Percentiles rank a stretch among this genome's conserved stretches.
Conservation (phyloP, 2,329 filamentous ascomycete genomes). For the Erysiphe neolycopersici region DNA sequence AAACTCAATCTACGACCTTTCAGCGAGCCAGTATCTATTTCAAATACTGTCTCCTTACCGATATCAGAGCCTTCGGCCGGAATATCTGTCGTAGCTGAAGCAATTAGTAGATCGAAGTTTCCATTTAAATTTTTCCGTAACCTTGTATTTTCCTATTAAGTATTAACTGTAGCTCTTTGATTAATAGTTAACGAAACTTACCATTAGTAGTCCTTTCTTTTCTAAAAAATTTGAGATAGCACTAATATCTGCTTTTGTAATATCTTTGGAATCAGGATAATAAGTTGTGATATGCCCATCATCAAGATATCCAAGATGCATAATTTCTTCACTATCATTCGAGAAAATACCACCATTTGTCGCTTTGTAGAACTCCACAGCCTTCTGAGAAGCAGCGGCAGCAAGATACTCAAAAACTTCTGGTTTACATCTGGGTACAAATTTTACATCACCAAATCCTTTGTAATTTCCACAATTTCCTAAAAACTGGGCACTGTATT, state of each 20-base stretch:
- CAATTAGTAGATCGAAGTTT: slow-evolving; percentile 47
- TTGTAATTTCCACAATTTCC: slow-evolving; percentile 66
- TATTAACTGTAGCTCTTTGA: slow-evolving; percentile 1
- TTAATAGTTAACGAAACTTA: slow-evolving; percentile 2
- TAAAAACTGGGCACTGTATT: slow-evolving; percentile 55
- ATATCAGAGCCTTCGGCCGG: slow-evolving; percentile 39
- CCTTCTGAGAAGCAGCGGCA: slow-evolving; percentile 24
- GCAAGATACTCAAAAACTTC: slow-evolving; percentile 38
- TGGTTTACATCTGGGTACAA: slow-evolving; percentile 44
- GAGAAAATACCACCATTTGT: slow-evolving; percentile 50
- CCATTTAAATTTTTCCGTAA: slow-evolving; percentile 37
- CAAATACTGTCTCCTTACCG: slow-evolving; percentile 34
- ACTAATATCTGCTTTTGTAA: slow-evolving; percentile 50
- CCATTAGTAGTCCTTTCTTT: slow-evolving; percentile 37
- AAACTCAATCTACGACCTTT: slow-evolving; percentile 43
- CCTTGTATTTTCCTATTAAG: slow-evolving; percentile 42
- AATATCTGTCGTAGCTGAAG: slow-evolving; percentile 34
- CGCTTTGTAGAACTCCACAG: slow-evolving; percentile 35
- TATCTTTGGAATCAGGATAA: slow-evolving; percentile 48
- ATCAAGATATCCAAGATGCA: slow-evolving; percentile 53
- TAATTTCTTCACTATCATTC: slow-evolving; percentile 30
- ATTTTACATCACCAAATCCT: slow-evolving; percentile 65
- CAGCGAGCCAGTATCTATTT: slow-evolving; percentile 28
- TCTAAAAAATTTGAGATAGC: slow-evolving; percentile 48
- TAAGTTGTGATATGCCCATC: slow-evolving; percentile 58